These are phyloP conservation scores for Mycena latifolia DNA, from an alignment of 768 basidiomycete genomes.

Conservation along the genomic window DNA sequence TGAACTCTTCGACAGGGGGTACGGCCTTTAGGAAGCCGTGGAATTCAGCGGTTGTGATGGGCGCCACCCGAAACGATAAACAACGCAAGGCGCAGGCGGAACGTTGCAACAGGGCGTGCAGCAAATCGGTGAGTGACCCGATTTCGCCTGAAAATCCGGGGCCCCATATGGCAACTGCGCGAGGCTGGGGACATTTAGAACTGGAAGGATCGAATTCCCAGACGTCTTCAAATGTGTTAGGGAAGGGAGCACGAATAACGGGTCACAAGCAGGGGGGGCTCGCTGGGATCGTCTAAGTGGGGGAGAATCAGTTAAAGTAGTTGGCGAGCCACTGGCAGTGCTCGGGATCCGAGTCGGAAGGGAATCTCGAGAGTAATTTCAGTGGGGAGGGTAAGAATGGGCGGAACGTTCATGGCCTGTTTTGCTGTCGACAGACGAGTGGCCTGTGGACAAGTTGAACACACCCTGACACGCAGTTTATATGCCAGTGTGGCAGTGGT, in stretches of 20 bases:
- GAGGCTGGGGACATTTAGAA: slow-evolving; percentile 4
- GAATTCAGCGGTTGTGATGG: neutral
- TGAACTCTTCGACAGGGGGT: neutral
- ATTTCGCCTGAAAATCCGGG: neutral
- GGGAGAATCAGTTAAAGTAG: too few relatives aligned
- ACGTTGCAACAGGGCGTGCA: neutral
- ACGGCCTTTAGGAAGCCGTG: neutral
- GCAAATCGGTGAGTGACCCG: neutral
- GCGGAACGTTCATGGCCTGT: too few relatives aligned
- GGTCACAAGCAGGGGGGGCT: too few relatives aligned
- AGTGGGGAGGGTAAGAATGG: too few relatives aligned
- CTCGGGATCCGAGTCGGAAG: too few relatives aligned
- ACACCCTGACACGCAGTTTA: too few relatives aligned
- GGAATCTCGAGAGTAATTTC: too few relatives aligned
- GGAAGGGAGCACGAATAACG: neutral
- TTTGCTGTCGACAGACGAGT: too few relatives aligned
- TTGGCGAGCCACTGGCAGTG: too few relatives aligned
- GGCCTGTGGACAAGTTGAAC: too few relatives aligned
- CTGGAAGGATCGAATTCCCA: neutral
- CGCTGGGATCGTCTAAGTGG: too few relatives aligned
- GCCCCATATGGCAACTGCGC: slow-evolving; percentile 6
- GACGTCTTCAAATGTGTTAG: neutral
- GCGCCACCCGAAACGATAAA: slow-evolving; percentile 1
- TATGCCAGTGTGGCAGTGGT: too few relatives aligned
- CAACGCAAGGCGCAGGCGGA: neutral